Evolutionary conservation across 1,139 yeast genomes (phyloP).

Genomic region (Suhomyces wounanorum): DNA sequence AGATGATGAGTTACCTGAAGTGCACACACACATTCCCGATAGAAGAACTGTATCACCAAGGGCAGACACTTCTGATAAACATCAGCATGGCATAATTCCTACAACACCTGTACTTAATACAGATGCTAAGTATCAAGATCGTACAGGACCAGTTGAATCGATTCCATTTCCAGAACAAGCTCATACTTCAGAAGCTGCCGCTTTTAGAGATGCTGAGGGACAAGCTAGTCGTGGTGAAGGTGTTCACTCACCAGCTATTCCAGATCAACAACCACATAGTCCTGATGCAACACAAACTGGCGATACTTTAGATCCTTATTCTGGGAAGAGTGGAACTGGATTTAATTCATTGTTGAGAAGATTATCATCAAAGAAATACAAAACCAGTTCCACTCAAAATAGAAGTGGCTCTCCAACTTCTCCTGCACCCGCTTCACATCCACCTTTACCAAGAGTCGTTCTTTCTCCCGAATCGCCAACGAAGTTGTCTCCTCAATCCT

Average conservation of each 20-base stretch:
- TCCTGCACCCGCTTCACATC: slow-evolving; percentile 17
- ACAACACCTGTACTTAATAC: slow-evolving; percentile 5
- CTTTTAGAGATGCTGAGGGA: slow-evolving; percentile 11
- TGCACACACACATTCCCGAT: slow-evolving; percentile 4
- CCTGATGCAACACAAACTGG: slow-evolving; percentile 26
- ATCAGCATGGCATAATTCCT: slow-evolving; percentile 1
- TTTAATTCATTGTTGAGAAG: slow-evolving; percentile 43
- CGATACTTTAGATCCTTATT: slow-evolving; percentile 39
- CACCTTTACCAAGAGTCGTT: slow-evolving; percentile 23
- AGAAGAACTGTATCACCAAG: not conserved
- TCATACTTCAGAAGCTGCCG: slow-evolving; percentile 51
- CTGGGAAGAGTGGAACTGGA: slow-evolving; percentile 24
- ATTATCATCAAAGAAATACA: slow-evolving; percentile 39
- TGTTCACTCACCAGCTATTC: slow-evolving; percentile 21
- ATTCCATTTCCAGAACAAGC: slow-evolving; percentile 68
- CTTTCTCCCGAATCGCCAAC: slow-evolving; percentile 21
- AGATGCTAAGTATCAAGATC: slow-evolving; percentile 1
- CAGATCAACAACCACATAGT: slow-evolving; percentile 40
- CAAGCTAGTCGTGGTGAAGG: slow-evolving; percentile 16
- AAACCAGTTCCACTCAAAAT: slow-evolving; percentile 11
- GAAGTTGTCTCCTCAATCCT: slow-evolving; percentile 19
- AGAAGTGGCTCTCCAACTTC: slow-evolving; percentile 15
- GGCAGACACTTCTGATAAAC: not conserved
- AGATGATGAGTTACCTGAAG: slow-evolving; percentile 9
- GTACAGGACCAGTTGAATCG: slow-evolving; percentile 20